phyloP scores from a whole-genome alignment of 2,329 filamentous ascomycete species.

The Fusarium drepaniforme region DNA sequence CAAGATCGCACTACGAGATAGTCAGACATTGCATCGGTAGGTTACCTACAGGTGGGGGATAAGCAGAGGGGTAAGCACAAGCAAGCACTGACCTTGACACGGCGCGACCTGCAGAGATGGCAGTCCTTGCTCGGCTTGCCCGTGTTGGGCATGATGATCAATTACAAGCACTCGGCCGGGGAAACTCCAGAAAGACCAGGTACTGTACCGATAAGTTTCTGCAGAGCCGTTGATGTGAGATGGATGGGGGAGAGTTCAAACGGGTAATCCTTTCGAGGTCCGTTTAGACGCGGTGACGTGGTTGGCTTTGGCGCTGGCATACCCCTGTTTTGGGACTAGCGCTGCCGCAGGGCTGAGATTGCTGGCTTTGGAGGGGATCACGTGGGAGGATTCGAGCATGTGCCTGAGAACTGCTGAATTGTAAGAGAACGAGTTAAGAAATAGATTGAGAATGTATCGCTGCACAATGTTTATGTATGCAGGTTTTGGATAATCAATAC shows the following conservation, averaged over 20 bases:
- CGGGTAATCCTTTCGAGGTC: conserved; percentile 45
- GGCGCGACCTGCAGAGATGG: conserved; percentile 54
- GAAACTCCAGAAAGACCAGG: not conserved
- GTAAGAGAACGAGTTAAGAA: not conserved
- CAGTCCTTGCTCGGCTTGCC: conserved; percentile 56
- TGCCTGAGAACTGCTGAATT: not conserved
- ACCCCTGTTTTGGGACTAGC: conserved; percentile 32
- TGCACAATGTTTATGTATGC: not conserved
- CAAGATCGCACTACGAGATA: conserved; percentile 53
- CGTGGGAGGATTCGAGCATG: conserved; percentile 4
- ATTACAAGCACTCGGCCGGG: not conserved
- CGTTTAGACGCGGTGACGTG: conserved; percentile 14
- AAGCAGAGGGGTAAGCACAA: conserved; percentile 9
- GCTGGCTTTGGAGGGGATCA: conserved; percentile 17
- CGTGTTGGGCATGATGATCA: conserved; percentile 53
- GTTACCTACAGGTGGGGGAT: not conserved
- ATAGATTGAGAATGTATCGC: not conserved
- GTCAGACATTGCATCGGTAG: conserved; percentile 20
- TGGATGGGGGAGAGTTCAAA: conserved; percentile 35
- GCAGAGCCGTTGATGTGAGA: conserved; percentile 15
- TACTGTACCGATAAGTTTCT: conserved; percentile 5
- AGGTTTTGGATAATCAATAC: not conserved
- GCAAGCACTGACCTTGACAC: conserved; percentile 53
- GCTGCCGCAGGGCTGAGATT: conserved; percentile 29
- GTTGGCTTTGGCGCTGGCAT: conserved; percentile 1